Evolutionary conservation across 202 grass and related monocot species (phyloP).

Genomic region (Setaria viridis): DNA sequence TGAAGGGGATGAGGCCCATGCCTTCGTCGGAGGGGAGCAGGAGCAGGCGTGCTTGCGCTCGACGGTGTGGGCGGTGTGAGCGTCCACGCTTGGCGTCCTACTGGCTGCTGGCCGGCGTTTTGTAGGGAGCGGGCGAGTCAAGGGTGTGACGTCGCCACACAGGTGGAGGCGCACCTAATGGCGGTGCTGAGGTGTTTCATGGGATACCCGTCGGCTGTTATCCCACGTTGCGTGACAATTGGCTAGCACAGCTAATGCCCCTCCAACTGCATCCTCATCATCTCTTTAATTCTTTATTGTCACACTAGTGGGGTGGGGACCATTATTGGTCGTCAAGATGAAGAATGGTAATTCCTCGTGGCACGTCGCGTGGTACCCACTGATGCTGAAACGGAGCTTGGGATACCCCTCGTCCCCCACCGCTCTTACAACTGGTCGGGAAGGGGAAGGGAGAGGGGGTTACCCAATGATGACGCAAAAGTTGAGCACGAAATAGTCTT

Average conservation of each 20-base stretch:
- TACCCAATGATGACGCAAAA: too few species aligned
- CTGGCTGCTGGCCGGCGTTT: background rate
- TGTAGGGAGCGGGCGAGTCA: background rate
- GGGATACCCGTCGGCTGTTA: background rate
- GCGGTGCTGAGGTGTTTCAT: background rate
- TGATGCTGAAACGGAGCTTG: too few species aligned
- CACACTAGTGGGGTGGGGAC: too few species aligned
- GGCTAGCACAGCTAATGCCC: too few species aligned
- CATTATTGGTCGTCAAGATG: too few species aligned
- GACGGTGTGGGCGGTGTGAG: background rate
- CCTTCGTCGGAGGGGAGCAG: background rate
- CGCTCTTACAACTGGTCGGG: too few species aligned
- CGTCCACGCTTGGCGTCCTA: background rate
- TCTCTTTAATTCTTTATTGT: too few species aligned
- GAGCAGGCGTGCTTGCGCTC: background rate
- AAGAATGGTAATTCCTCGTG: too few species aligned
- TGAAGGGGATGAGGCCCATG: conserved; percentile 44
- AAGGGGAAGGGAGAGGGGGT: too few species aligned
- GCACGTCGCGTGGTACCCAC: too few species aligned
- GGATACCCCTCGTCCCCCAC: too few species aligned
- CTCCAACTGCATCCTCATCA: background rate
- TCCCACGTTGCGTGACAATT: background rate
- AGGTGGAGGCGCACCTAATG: background rate
- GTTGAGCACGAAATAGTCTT: too few species aligned
- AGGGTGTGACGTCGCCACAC: background rate